Evolutionary conservation across 169 alveolate genomes (phyloP), one percentile per base, ranked within the genome.

Genomic region (Plasmodium malariae): DNA sequence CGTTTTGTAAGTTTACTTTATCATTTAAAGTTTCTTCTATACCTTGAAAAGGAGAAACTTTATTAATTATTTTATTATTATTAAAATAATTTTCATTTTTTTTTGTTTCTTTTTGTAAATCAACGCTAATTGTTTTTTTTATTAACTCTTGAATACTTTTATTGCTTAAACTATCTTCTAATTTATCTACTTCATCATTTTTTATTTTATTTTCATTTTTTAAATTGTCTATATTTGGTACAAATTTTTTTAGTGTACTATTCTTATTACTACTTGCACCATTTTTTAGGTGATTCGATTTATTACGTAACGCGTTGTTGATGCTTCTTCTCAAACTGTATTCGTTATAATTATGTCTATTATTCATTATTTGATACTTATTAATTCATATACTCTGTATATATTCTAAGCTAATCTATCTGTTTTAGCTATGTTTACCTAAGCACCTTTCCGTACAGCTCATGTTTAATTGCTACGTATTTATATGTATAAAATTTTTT

Each of bases 311-410:
- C 40, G 87, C 57, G 63, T 85, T 85, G 34, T 43, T 85, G 71
- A 85, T 85, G 21, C 92, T 85, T 69, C 92, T 85, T 51, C 92
- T 68, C 87, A 67, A 54, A 74, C 92, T 85, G 63, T 55, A 65
- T 69, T 85, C 92, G 69, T 68, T 74, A 21, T 80, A 51, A 60
- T 69, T 69, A 73, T 85, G 70, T 51, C 74, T 65, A 69, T 69
- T 69, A 59, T 43, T 69, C 92, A 69, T 85, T 69, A 67, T 83
- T 83, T n/a, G 51, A n/a, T 83, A 30, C 3, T n/a, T n/a, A n/a
- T n/a, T n/a, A n/a, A n/a, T n/a, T n/a, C n/a, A n/a, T n/a, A n/a
- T n/a, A n/a, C n/a, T n/a, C n/a, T n/a, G n/a, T n/a, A n/a, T n/a
- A n/a, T n/a, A n/a, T n/a, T n/a, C n/a, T n/a, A n/a, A n/a, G n/a